Base-by-base conservation (phyloP, 2,329 filamentous ascomycete genomes). In the Hymenoscyphus fructigenus region DNA sequence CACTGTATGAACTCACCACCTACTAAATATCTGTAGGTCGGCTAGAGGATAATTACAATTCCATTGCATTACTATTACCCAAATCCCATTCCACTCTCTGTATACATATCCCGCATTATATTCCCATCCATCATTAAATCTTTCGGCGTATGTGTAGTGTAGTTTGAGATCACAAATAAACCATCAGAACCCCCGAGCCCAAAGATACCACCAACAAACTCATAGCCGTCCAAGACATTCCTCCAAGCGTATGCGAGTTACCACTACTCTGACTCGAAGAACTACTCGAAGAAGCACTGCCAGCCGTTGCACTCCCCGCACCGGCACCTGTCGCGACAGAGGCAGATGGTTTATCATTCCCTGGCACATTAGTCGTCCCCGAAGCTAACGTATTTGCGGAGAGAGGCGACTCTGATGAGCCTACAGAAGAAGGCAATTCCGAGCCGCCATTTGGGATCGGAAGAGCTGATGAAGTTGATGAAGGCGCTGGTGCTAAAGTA, bases 211-310 rank as follows among this genome's bases (percentile, higher is more conserved):
- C 36, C 12, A 57, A 7, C 2, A 59, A 60, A 50, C 36, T 26
- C 38, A 2, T 5, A 17, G 28, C 58, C 20, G 44, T 32, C 34
- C 56, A 32, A 41, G 47, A 36, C 15, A 5, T 34, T 29, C 10
- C 28, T 28, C 32, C 14, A 44, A 59, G 29, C 9, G 15, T 44
- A 32, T 15, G n/a, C 44, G 44, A 50, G 17, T 20, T 10, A 2
- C 32, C 57, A 38, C 32, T 28, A 59, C 57, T 59, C 57, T 29
- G n/a, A 59, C 57, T 41, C 17, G 14, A 15, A n/a, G 14, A 17
- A 29, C 15, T 7, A 7, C 53, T 56, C 53, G 53, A 56, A 15
- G 36, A 29, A 44, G n/a, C 58, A 6, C 14, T 6, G 7, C 58
- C 41, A 14, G 34, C 9, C 34, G 38, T 17, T 14, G 34, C 36